phyloP scores from a whole-genome alignment of 768 basidiomycete species.

The Artomyces pyxidatus region DNA sequence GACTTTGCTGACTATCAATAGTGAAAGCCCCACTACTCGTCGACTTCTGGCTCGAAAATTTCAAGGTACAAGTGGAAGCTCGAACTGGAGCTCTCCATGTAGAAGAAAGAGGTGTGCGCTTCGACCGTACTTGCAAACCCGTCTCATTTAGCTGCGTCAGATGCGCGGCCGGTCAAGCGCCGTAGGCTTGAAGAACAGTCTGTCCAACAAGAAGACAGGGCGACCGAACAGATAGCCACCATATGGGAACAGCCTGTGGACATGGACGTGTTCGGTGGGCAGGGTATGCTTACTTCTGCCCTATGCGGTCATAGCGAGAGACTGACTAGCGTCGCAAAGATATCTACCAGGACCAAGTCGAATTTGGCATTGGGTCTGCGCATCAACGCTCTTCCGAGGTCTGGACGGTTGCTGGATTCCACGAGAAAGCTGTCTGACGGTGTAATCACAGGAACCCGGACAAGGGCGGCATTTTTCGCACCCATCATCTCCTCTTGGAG shows the following conservation, averaged over 20 bases:
- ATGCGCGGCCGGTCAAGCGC: slow-evolving; percentile 40
- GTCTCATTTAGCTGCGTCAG: slow-evolving; percentile 19
- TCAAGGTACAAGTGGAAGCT: slow-evolving; percentile 63
- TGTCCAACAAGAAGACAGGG: neutral
- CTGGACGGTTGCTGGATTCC: slow-evolving; percentile 5
- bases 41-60: slow-evolving; percentile 68
- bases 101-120: slow-evolving; percentile 29
- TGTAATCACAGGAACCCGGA: slow-evolving; percentile 68
- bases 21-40: slow-evolving; percentile 60
- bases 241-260: neutral
- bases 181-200: slow-evolving; percentile 28
- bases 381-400: slow-evolving; percentile 56
- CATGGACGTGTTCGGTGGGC: neutral
- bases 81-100: slow-evolving; percentile 38
- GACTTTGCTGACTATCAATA: slow-evolving; percentile 21
- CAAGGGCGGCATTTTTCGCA: slow-evolving; percentile 72
- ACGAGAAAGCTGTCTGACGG: neutral
- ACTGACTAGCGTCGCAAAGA: neutral
- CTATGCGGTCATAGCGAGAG: neutral
- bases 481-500: slow-evolving; percentile 42
- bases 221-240: neutral
- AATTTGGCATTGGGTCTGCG: slow-evolving; percentile 16
- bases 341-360: slow-evolving; percentile 4
- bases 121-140: no score
- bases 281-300: neutral